Evolutionary conservation across 1,284 basidiomycete genomes (phyloP).

Genomic region (Cryptococcus maquisensis): DNA sequence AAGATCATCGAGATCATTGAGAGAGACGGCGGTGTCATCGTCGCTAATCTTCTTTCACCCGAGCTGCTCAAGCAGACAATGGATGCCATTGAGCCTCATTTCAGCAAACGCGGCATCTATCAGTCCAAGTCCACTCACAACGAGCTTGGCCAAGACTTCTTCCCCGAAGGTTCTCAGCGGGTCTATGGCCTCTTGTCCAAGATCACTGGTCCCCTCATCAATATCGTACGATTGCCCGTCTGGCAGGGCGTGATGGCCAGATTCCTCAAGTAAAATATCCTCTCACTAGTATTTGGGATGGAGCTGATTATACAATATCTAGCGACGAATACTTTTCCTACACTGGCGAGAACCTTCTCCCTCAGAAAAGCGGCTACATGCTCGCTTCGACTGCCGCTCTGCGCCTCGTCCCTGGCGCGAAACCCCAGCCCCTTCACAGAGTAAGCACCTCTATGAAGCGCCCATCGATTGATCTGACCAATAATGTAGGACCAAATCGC

Average conservation of each 20-base stretch:
- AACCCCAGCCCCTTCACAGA: slow-evolving; percentile 18
- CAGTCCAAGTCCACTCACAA: slow-evolving; percentile 12
- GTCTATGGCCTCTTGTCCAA: slow-evolving; percentile 19
- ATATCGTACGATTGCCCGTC: slow-evolving; percentile 12
- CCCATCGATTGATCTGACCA: neutral
- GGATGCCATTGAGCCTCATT: slow-evolving; percentile 19
- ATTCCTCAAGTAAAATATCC: slow-evolving; percentile 16
- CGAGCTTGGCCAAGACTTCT: slow-evolving; percentile 23
- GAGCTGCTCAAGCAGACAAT: slow-evolving; percentile 16
- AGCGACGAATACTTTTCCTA: slow-evolving; percentile 20
- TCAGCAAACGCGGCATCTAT: slow-evolving; percentile 7
- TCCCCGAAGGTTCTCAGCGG: slow-evolving; percentile 18
- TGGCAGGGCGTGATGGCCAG: slow-evolving; percentile 23
- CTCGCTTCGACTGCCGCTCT: slow-evolving; percentile 18
- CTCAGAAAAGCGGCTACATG: slow-evolving; percentile 21
- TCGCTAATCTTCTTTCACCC: slow-evolving; percentile 17
- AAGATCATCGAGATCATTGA: slow-evolving; percentile 23
- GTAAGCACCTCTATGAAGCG: slow-evolving; percentile 2
- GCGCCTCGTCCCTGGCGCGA: slow-evolving; percentile 16
- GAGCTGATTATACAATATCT: neutral
- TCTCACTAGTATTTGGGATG: too few relatives aligned
- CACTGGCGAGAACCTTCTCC: slow-evolving; percentile 18
- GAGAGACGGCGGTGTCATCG: slow-evolving; percentile 22
- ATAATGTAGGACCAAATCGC: slow-evolving; percentile 18
- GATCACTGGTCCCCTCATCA: slow-evolving; percentile 14